Evolutionary conservation across 768 basidiomycete genomes (phyloP).

Genomic region (Kwoniella bestiolae): DNA sequence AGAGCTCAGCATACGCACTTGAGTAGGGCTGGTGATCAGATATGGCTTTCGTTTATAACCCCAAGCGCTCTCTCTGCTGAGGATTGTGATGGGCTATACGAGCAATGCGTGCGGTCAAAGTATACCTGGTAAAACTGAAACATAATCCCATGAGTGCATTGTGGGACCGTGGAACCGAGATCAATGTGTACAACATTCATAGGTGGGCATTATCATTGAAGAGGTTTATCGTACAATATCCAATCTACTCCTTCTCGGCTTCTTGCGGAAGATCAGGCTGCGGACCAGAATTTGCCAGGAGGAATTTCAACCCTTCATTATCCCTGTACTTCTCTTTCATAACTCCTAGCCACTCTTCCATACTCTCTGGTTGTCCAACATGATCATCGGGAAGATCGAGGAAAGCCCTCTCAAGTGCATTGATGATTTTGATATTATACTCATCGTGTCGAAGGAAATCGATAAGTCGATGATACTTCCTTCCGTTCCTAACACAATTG

Average conservation of each 20-base stretch:
- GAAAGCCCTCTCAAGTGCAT: conserved; percentile 5
- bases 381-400: neutral
- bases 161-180: too few species aligned
- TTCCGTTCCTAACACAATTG: conserved; percentile 4
- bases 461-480: conserved; percentile 4
- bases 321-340: conserved; percentile 33
- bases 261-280: neutral
- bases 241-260: neutral
- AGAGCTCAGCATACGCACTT: too few species aligned
- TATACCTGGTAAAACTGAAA: too few species aligned
- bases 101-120: too few species aligned
- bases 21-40: too few species aligned
- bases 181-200: too few species aligned
- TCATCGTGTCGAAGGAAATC: neutral
- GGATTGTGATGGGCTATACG: too few species aligned
- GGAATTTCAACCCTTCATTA: neutral
- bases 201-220: too few species aligned
- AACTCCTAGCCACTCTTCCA: conserved; percentile 1
- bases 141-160: too few species aligned
- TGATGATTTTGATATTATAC: neutral
- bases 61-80: too few species aligned
- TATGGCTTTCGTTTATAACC: too few species aligned
- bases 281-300: neutral
- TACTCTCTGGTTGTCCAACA: neutral
- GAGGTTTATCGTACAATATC: too few species aligned